Percentiles rank a stretch among this genome's conserved stretches.
Conservation (phyloP, 257 asterid genomes). For the Paulownia fortunei region DNA sequence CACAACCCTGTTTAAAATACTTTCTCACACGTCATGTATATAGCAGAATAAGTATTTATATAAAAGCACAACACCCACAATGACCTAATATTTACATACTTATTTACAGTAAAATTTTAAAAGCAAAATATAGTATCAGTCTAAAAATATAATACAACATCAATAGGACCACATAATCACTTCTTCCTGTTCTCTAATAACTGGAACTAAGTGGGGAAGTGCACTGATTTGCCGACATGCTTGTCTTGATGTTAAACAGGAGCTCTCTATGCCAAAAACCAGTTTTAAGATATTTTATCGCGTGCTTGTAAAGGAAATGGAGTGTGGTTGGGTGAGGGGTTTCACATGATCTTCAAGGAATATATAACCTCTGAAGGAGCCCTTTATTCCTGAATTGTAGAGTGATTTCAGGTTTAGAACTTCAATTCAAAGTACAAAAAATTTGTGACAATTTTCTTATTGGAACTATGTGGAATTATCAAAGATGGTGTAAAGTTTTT, state of each 20-base stretch:
- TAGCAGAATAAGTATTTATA: no score
- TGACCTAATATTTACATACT: no score
- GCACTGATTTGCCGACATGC: neutral
- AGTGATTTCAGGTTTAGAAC: neutral
- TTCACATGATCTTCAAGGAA: neutral
- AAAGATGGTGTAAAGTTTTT: neutral
- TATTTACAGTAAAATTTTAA: no score
- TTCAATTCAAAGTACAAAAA: neutral
- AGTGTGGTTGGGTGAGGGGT: neutral
- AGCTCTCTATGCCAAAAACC: neutral
- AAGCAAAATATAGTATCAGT: no score
- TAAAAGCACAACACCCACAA: no score
- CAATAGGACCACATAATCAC: neutral
- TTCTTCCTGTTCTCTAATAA: neutral
- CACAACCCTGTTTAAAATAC: no score
- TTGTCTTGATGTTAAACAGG: neutral
- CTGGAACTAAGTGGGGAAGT: slow-evolving; percentile 1
- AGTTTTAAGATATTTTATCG: neutral
- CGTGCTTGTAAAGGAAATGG: neutral
- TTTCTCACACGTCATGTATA: no score
- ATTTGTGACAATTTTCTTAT: neutral
- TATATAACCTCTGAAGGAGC: neutral
- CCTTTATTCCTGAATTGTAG: neutral
- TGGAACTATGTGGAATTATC: neutral
- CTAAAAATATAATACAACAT: no score